A percentile compares a stretch with the other conserved stretches of the same genome.
Conservation (phyloP, 352 stramenopile species). For the Pythium biforme region DNA sequence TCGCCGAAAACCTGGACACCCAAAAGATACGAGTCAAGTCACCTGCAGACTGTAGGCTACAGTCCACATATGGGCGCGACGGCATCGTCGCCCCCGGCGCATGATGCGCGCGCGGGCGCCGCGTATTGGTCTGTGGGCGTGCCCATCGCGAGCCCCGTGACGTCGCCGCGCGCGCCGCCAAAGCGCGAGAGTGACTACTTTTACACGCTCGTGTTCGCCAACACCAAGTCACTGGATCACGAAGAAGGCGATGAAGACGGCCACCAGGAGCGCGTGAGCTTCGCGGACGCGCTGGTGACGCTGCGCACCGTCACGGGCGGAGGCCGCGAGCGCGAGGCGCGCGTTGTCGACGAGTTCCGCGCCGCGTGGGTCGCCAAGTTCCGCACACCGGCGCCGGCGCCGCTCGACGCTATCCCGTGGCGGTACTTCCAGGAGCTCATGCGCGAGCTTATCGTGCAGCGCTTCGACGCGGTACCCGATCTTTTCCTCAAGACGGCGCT, state of each 20-base stretch:
- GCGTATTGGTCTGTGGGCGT: slow-evolving; percentile 47
- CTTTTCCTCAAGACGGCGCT: slow-evolving; percentile 38
- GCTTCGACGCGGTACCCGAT: slow-evolving; percentile 49
- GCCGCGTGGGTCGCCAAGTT: slow-evolving; percentile 67
- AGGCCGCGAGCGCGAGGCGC: slow-evolving; percentile 38
- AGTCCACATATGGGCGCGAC: not conserved
- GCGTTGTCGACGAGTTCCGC: slow-evolving; percentile 48
- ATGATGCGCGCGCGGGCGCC: not conserved
- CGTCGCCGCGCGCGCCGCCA: slow-evolving; percentile 40
- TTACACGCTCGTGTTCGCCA: slow-evolving; percentile 76
- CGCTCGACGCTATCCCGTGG: slow-evolving; percentile 49
- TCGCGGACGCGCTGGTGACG: slow-evolving; percentile 41
- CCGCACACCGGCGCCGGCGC: slow-evolving; percentile 41
- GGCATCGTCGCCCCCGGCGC: not conserved
- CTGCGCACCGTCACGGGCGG: slow-evolving; percentile 53
- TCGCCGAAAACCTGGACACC: not conserved
- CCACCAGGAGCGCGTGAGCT: slow-evolving; percentile 40
- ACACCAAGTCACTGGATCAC: slow-evolving; percentile 18
- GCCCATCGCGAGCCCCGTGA: slow-evolving; percentile 40
- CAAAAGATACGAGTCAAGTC: not conserved
- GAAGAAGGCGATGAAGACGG: too few relatives aligned
- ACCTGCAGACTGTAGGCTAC: not conserved
- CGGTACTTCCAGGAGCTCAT: slow-evolving; percentile 64
- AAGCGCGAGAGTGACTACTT: slow-evolving; percentile 46
- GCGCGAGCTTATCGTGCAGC: slow-evolving; percentile 62